Conservation (phyloP, 257 asterid genomes). For the Avicennia marina region DNA sequence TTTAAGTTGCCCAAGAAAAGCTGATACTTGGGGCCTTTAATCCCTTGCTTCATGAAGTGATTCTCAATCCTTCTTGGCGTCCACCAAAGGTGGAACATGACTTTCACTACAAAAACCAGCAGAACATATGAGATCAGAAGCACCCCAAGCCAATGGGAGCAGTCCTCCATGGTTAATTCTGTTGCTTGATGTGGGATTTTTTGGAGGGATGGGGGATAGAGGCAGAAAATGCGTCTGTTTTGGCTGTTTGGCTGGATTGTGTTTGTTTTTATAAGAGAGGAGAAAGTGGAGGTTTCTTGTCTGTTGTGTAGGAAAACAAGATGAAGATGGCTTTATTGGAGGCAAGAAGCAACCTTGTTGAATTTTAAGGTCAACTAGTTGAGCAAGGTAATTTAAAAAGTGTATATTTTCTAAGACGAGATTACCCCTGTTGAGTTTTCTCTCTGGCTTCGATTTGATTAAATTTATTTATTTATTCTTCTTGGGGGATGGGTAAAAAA, state of each 20-base stretch:
- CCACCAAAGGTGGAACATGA: constrained; percentile 60
- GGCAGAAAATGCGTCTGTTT: constrained; percentile 22
- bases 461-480: too few relatives aligned
- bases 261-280: constrained; percentile 53
- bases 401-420: constrained; percentile 15
- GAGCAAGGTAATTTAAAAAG: constrained; percentile 1
- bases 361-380: constrained; percentile 48
- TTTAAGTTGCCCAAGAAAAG: constrained; percentile 75
- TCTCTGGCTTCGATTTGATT: too few relatives aligned
- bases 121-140: constrained; percentile 39
- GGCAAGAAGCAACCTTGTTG: constrained; percentile 23
- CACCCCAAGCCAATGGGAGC: constrained; percentile 32
- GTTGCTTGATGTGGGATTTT: constrained; percentile 1
- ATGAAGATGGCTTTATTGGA: constrained; percentile 36
- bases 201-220: constrained; percentile 5
- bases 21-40: constrained; percentile 68
- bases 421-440: neutral
- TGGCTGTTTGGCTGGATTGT: constrained; percentile 35
- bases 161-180: constrained; percentile 28
- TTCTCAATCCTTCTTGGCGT: constrained; percentile 55
- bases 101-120: constrained; percentile 29
- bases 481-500: constrained; percentile 2
- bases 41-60: constrained; percentile 68
- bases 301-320: constrained; percentile 43
- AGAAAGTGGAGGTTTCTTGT: constrained; percentile 40